Base-by-base conservation (phyloP, 495 filamentous ascomycete species). In the Tuber borchii region DNA sequence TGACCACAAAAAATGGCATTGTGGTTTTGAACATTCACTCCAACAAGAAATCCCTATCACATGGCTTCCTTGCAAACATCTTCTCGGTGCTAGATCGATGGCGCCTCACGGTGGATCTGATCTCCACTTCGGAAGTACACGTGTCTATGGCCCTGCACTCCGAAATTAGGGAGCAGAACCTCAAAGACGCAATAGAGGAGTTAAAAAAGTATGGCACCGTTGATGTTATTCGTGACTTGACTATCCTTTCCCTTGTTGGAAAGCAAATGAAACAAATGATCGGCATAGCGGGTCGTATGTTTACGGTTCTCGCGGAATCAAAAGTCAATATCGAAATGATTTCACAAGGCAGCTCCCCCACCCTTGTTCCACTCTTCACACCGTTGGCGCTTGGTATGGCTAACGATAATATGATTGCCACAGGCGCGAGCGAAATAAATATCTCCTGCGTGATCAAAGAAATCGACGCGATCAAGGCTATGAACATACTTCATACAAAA, bases 251-350 rank as follows among this genome's bases (percentile, higher is more conserved):
- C 75, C 84, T 99, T 69, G 94, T 99, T 0, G 95, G 95, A 31
- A 92, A 91, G 72, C 94, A 97, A 84, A 92, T 99, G 92, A 95
- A 96, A 86, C 93, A 95, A 80, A 97, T 97, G 92, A 86, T 93
- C 65, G 96, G 95, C 56, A 93, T 98, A 78, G 92, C 92, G 0
- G 95, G 96, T n/a, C 89, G 88, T 71, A 97, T 97, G 91, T 97
- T 97, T 83, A 90, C 90, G 37, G 95, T 94, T 5, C 86, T 99
- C 37, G 95, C 95, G 44, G 93, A 97, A 81, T 89, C 93, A 82
- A 90, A 91, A 80, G 89, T 97, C 74, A 97, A 97, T 84, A 94
- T 97, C 79, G 94, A 97, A 85, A 97, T 97, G 94, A 97, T 97
- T 76, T 95, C 92, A 37, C 94, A 97, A 88, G 93, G 93, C 95